Evolutionary conservation across 2,329 filamentous ascomycete species (phyloP).

Genomic region (Pyrenophora seminiperda): DNA sequence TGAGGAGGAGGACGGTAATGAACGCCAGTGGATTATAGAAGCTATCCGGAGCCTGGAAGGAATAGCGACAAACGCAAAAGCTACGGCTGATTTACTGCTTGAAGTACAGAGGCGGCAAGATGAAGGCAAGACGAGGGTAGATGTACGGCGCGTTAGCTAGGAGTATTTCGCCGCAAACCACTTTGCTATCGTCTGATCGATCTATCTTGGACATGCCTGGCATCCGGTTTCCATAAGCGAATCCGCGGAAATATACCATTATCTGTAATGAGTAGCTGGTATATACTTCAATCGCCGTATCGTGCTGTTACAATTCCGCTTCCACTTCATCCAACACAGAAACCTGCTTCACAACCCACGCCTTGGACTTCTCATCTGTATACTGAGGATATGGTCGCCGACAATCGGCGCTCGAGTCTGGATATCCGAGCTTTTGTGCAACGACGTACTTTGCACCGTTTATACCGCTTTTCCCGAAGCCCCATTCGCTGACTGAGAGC

Average conservation of each 20-base stretch:
- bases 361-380: conserved; percentile 53
- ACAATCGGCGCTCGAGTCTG: conserved; percentile 58
- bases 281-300: background rate
- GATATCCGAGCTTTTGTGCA: conserved; percentile 60
- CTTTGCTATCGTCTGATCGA: conserved; percentile 58
- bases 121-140: conserved; percentile 43
- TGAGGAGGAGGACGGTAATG: conserved; percentile 58
- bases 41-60: conserved; percentile 53
- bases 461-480: conserved; percentile 63
- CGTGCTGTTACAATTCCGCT: conserved; percentile 21
- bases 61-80: conserved; percentile 49
- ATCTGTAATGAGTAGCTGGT: background rate
- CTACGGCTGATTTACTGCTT: conserved; percentile 49
- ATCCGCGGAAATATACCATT: too few species aligned
- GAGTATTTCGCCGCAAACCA: conserved; percentile 56
- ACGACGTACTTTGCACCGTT: conserved; percentile 67
- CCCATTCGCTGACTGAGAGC: conserved; percentile 60
- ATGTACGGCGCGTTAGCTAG: conserved; percentile 48
- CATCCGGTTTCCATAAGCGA: too few species aligned
- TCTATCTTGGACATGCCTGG: too few species aligned
- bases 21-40: conserved; percentile 58
- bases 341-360: conserved; percentile 51
- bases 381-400: conserved; percentile 61
- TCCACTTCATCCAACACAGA: conserved; percentile 41
- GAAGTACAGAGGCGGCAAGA: conserved; percentile 49